These are phyloP conservation scores for Annulohypoxylon maeteangense DNA, from an alignment of 495 filamentous ascomycete genomes.

Conservation along the genomic window DNA sequence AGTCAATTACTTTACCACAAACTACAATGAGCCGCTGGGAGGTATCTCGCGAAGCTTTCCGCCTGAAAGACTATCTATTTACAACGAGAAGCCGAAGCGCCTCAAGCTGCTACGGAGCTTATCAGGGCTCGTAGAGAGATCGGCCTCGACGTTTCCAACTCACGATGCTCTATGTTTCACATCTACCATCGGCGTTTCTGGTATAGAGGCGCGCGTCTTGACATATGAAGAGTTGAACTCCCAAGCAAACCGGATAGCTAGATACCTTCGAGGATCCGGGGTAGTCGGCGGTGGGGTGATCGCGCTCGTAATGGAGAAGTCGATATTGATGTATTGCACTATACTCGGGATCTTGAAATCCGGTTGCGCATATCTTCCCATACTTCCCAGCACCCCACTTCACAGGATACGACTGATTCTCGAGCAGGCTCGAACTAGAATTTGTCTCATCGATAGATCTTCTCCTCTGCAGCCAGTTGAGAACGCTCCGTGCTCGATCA, in stretches of 20 bases:
- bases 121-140: conserved; percentile 63
- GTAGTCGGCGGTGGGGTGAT: conserved; percentile 64
- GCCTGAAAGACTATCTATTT: conserved; percentile 62
- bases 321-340: conserved; percentile 70
- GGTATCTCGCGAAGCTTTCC: conserved; percentile 49
- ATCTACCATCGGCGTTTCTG: conserved; percentile 49
- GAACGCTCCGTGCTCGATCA: conserved; percentile 42
- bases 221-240: conserved; percentile 72
- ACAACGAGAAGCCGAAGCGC: conserved; percentile 53
- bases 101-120: conserved; percentile 49
- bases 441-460: conserved; percentile 57
- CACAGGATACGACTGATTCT: conserved; percentile 67
- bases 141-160: conserved; percentile 59
- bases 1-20: conserved; percentile 53
- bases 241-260: conserved; percentile 71
- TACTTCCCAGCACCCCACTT: conserved; percentile 70
- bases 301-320: conserved; percentile 77
- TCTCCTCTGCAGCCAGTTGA: conserved; percentile 32
- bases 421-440: conserved; percentile 56
- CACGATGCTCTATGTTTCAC: conserved; percentile 71
- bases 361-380: conserved; percentile 78
- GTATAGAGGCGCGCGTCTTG: conserved; percentile 52
- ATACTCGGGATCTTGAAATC: conserved; percentile 78
- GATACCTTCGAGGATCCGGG: conserved; percentile 60
- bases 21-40: conserved; percentile 49